A percentile compares a stretch with the other conserved stretches of the same genome.
Evolutionary conservation across 2,329 filamentous ascomycete species (phyloP).

Genomic region (Pseudocercospora musae): DNA sequence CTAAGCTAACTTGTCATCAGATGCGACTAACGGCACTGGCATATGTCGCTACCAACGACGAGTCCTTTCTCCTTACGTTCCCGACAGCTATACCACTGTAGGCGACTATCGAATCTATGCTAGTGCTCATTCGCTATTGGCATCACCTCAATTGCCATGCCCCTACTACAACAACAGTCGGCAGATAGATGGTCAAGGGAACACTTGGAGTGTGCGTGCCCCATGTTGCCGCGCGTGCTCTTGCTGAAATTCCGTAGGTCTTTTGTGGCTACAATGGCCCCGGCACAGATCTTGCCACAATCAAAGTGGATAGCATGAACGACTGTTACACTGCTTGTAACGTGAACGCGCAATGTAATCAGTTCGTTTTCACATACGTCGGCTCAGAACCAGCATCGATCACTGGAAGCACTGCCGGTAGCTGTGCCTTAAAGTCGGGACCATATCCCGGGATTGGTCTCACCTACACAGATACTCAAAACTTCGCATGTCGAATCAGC

Average conservation of each 20-base stretch:
- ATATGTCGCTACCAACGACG: conserved; percentile 2
- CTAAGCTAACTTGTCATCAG: not conserved
- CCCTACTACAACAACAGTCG: conserved; percentile 1
- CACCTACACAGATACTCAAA: not conserved
- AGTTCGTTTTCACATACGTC: not conserved
- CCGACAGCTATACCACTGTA: not conserved
- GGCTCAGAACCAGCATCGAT: not conserved
- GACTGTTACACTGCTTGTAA: conserved; percentile 3
- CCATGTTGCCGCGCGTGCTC: not conserved
- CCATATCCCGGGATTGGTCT: not conserved
- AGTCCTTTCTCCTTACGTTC: not conserved
- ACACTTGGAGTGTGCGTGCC: not conserved
- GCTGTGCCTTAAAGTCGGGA: not conserved
- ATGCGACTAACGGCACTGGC: conserved; percentile 6
- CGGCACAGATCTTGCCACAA: not conserved
- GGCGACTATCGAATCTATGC: not conserved
- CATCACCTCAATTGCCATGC: not conserved
- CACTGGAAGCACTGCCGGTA: not conserved
- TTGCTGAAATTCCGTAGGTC: not conserved
- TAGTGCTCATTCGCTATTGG: not conserved
- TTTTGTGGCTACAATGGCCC: not conserved
- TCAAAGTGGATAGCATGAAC: not conserved
- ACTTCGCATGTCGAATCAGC: not conserved
- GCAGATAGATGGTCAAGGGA: not conserved
- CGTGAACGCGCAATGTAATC: not conserved